Conservation (phyloP, 352 stramenopile species). For the Pythium pectinolyticum region DNA sequence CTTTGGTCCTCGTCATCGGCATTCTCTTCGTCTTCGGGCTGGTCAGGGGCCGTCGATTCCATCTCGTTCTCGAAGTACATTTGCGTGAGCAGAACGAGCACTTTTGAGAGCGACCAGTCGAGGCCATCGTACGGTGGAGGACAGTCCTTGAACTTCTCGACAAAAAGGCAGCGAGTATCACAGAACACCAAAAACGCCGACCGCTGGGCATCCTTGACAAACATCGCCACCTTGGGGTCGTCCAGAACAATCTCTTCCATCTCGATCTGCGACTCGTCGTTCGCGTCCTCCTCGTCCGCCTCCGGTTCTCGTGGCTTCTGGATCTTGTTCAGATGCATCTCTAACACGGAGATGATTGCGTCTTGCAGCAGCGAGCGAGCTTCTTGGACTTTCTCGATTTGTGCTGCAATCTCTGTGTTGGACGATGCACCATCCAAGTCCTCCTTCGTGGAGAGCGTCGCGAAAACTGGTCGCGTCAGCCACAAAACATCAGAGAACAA, state of each 20-base stretch:
- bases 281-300: conserved; percentile 33
- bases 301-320: conserved; percentile 17
- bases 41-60: conserved; percentile 34
- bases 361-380: conserved; percentile 55
- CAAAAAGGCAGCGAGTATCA: conserved; percentile 76
- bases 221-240: conserved; percentile 44
- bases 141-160: conserved; percentile 77
- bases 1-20: conserved; percentile 28
- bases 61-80: conserved; percentile 86
- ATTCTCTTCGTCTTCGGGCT: conserved; percentile 51
- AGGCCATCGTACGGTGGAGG: conserved; percentile 56
- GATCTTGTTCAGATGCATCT: conserved; percentile 70
- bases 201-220: conserved; percentile 63
- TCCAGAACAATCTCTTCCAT: conserved; percentile 76
- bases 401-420: not conserved
- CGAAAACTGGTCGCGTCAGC: conserved; percentile 65
- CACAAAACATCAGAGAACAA: conserved; percentile 80
- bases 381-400: conserved; percentile 47
- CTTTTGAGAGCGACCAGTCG: conserved; percentile 68
- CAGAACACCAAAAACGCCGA: conserved; percentile 79
- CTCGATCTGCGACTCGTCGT: conserved; percentile 37
- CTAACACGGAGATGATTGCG: conserved; percentile 57
- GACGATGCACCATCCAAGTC: conserved; percentile 15
- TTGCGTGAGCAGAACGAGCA: conserved; percentile 69
- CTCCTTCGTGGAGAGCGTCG: conserved; percentile 29